A percentile compares a stretch with the other conserved stretches of the same genome.
Conservation (phyloP, 2,329 filamentous ascomycete genomes). For the Arachnopeziza araneosa region DNA sequence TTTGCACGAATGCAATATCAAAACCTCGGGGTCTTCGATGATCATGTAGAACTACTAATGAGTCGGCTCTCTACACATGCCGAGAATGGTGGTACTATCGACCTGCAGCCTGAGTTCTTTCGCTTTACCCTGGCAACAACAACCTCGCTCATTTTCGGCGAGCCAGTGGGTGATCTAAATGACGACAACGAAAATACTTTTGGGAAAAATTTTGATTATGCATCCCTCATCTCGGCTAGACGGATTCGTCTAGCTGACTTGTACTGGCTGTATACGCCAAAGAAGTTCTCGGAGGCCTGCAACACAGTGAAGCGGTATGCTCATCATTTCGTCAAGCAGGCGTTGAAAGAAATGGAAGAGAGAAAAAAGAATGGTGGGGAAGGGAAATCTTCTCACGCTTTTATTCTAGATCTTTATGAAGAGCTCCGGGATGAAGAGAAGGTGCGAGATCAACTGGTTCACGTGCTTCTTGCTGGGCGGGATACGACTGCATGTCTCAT, state of each 20-base stretch:
- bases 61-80: background rate
- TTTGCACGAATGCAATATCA: constrained; percentile 20
- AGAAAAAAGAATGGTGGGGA: no score
- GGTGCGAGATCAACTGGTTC: background rate
- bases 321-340: no score
- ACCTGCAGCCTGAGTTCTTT: background rate
- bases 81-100: background rate
- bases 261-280: background rate
- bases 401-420: background rate
- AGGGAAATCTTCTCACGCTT: no score
- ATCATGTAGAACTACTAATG: background rate
- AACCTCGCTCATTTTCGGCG: background rate
- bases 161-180: background rate
- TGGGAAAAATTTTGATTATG: background rate
- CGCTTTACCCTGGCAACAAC: background rate
- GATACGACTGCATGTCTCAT: constrained; percentile 1
- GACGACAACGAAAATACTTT: background rate
- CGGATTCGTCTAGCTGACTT: background rate
- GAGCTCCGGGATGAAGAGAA: background rate
- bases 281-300: background rate
- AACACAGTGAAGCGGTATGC: background rate
- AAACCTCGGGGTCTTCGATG: constrained; percentile 4
- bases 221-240: background rate
- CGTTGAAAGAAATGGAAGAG: no score
- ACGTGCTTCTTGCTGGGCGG: background rate